These are phyloP conservation scores for Coniferiporia weirii DNA, from an alignment of 1,284 basidiomycete species.

Conservation along the genomic window DNA sequence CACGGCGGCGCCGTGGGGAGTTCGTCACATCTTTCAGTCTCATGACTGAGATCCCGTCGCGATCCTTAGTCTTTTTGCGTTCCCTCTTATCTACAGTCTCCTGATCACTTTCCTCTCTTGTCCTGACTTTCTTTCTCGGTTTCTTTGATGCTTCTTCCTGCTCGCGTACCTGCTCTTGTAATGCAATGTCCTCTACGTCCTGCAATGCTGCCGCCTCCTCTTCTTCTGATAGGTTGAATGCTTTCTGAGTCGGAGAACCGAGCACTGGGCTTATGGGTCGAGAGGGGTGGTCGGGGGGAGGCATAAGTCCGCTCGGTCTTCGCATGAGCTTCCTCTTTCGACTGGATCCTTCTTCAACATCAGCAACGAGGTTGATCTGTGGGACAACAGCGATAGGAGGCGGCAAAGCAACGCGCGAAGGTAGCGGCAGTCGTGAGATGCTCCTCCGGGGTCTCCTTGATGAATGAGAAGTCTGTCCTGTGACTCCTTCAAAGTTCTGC, in stretches of 20 bases:
- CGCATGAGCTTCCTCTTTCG: constrained; percentile 50
- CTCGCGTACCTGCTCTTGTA: constrained; percentile 29
- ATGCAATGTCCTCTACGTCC: constrained; percentile 27
- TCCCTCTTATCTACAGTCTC: constrained; percentile 27
- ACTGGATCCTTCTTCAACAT: constrained; percentile 26
- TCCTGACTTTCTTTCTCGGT: constrained; percentile 30
- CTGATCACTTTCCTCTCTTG: constrained; percentile 32
- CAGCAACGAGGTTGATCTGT: constrained; percentile 29
- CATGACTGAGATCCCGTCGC: constrained; percentile 28
- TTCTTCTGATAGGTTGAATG: constrained; percentile 51
- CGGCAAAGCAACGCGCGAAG: constrained; percentile 33
- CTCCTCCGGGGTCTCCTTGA: constrained; percentile 12
- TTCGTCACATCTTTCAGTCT: constrained; percentile 66
- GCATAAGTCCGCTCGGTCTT: constrained; percentile 62
- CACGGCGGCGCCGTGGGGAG: constrained; percentile 36
- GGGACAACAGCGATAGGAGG: constrained; percentile 19
- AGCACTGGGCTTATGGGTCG: constrained; percentile 60
- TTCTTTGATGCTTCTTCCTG: constrained; percentile 33
- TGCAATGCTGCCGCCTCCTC: constrained; percentile 38
- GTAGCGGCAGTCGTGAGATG: constrained; percentile 14
- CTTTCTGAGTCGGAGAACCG: constrained; percentile 54
- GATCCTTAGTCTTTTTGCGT: constrained; percentile 25
- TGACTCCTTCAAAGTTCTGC: neutral
- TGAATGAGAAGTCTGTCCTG: neutral
- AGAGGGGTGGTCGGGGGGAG: constrained; percentile 34